Conservation (phyloP, 345 rosid genomes). For the Diplotaxis tenuifolia region DNA sequence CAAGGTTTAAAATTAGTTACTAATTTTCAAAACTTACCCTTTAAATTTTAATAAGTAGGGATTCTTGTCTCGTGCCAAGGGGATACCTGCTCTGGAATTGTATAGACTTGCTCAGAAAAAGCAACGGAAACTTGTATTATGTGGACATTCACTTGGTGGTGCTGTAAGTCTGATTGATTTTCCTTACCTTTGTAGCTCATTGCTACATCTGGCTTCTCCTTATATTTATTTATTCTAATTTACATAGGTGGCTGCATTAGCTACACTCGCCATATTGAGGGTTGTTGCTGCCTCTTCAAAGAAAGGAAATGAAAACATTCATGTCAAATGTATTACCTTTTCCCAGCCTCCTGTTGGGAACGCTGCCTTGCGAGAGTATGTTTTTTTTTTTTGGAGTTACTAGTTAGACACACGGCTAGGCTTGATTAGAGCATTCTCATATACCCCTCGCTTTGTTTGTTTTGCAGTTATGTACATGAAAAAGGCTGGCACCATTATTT, state of each 20-base stretch:
- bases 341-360: slow-evolving; percentile 97
- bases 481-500: slow-evolving; percentile 95
- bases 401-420: slow-evolving; percentile 8
- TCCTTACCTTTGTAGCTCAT: slow-evolving; percentile 2
- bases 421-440: background rate
- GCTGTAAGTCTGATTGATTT: slow-evolving; percentile 62
- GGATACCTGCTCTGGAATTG: slow-evolving; percentile 95
- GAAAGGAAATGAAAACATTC: slow-evolving; percentile 65
- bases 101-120: slow-evolving; percentile 95
- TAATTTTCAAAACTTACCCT: too few species aligned
- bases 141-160: slow-evolving; percentile 99
- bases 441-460: background rate
- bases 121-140: slow-evolving; percentile 84
- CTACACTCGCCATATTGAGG: slow-evolving; percentile 95
- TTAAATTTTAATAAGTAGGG: slow-evolving; percentile 47
- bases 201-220: slow-evolving; percentile 7
- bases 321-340: slow-evolving; percentile 88
- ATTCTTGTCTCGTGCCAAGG: slow-evolving; percentile 95
- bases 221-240: slow-evolving; percentile 8
- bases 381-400: slow-evolving; percentile 11
- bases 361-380: slow-evolving; percentile 92
- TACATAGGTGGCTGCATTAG: slow-evolving; percentile 84
- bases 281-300: slow-evolving; percentile 75
- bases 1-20: background rate
- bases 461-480: slow-evolving; percentile 73